phyloP scores from a whole-genome alignment of 139 green algal genomes.

The Pedinophyceae sp. region DNA sequence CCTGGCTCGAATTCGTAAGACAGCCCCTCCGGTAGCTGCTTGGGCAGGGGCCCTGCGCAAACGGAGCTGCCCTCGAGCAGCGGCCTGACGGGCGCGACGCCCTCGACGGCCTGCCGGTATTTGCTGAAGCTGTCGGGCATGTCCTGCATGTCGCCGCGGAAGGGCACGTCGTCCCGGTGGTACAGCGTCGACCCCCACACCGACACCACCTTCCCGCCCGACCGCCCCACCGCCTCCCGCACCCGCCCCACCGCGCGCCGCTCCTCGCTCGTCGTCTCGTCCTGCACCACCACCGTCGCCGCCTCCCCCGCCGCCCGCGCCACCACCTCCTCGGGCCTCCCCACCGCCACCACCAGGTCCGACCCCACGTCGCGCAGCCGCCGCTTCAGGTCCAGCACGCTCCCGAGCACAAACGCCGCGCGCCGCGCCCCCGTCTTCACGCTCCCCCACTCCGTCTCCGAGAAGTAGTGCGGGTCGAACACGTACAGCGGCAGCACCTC shows the following conservation, averaged over 20 bases:
- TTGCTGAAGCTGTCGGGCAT: slow-evolving; percentile 36
- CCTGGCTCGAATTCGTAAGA: not conserved
- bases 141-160: slow-evolving; percentile 3
- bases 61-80: no score
- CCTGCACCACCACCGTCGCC: slow-evolving; percentile 23
- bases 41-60: not conserved
- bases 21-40: not conserved
- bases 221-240: not conserved
- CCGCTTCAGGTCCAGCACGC: slow-evolving; percentile 56
- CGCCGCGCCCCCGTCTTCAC: slow-evolving; percentile 47
- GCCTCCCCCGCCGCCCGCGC: slow-evolving; percentile 6
- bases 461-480: slow-evolving; percentile 73
- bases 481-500: slow-evolving; percentile 79
- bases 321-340: slow-evolving; percentile 58
- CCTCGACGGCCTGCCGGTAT: slow-evolving; percentile 24
- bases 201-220: not conserved
- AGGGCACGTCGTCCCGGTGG: slow-evolving; percentile 40
- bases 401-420: slow-evolving; percentile 70
- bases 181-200: slow-evolving; percentile 32
- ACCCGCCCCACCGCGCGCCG: slow-evolving; percentile 33
- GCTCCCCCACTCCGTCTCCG: slow-evolving; percentile 20
- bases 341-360: slow-evolving; percentile 59
- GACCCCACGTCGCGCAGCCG: slow-evolving; percentile 4
- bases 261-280: slow-evolving; percentile 69
- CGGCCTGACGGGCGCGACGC: not conserved